phyloP scores from a whole-genome alignment of 805 yeast genomes.

The Saturnispora galanensis region DNA sequence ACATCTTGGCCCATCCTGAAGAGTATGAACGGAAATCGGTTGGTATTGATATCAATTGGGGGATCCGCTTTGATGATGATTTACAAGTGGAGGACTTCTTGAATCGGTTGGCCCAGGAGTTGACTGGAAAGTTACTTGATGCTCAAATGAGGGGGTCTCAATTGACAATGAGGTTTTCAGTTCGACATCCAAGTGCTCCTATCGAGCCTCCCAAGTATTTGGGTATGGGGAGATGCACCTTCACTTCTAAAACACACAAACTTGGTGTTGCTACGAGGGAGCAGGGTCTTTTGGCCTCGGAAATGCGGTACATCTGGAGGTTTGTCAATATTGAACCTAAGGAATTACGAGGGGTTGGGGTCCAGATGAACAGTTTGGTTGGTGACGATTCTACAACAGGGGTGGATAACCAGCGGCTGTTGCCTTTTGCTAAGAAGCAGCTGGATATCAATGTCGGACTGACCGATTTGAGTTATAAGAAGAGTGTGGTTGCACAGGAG shows the following conservation, averaged over 20 bases:
- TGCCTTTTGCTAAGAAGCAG: conserved; percentile 23
- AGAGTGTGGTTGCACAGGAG: too few species aligned
- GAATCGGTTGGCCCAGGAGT: conserved; percentile 45
- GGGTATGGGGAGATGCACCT: conserved; percentile 78
- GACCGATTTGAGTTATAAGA: too few species aligned
- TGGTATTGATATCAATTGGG: conserved; percentile 87
- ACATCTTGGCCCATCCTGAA: conserved; percentile 38
- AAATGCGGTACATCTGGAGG: conserved; percentile 46
- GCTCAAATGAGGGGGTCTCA: conserved; percentile 42
- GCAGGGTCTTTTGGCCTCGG: conserved; percentile 50
- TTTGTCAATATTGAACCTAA: conserved; percentile 41
- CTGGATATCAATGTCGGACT: too few species aligned
- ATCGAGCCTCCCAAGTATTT: conserved; percentile 65
- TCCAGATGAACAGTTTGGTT: conserved; percentile 55
- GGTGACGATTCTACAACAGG: conserved; percentile 18
- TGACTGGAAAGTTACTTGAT: conserved; percentile 41
- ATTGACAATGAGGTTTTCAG: conserved; percentile 57
- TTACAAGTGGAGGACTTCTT: conserved; percentile 59
- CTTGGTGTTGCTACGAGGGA: conserved; percentile 56
- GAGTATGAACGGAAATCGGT: conserved; percentile 60
- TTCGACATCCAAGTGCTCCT: conserved; percentile 58
- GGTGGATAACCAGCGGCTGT: conserved; percentile 24
- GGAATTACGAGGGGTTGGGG: conserved; percentile 72
- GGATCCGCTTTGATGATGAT: conserved; percentile 59
- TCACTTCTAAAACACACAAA: conserved; percentile 45